phyloP scores from a whole-genome alignment of 768 basidiomycete genomes.

The Aureoboletus auriporus region DNA sequence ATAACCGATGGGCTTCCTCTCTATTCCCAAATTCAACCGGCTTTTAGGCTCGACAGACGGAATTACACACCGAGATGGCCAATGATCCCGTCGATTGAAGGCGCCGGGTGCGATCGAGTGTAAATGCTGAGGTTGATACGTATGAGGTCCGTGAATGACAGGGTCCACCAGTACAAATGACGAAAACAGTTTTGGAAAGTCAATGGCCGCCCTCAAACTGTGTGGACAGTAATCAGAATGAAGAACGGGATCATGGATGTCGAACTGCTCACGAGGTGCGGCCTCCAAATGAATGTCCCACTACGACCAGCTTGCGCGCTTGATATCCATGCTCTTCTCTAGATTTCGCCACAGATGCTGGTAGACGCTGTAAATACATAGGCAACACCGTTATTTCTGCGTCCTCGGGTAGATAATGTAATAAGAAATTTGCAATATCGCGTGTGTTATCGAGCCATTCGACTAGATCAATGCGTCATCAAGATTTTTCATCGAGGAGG shows the following conservation, averaged over 20 bases:
- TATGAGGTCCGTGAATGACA: conserved; percentile 42
- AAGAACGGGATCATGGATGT: neutral
- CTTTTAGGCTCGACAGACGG: neutral
- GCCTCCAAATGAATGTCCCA: conserved; percentile 88
- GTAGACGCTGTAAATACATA: conserved; percentile 48
- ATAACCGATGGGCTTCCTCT: conserved; percentile 51
- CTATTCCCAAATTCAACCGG: conserved; percentile 30
- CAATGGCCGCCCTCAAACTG: conserved; percentile 63
- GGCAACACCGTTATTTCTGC: conserved; percentile 37
- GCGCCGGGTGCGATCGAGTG: conserved; percentile 38
- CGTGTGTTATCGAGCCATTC: conserved; percentile 78
- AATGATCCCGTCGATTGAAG: conserved; percentile 53
- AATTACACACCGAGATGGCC: conserved; percentile 53
- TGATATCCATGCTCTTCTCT: conserved; percentile 49
- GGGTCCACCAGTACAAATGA: conserved; percentile 78
- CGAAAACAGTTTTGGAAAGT: conserved; percentile 63
- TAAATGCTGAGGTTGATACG: neutral
- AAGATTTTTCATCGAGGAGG: neutral
- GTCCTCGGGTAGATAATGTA: conserved; percentile 57
- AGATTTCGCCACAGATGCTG: conserved; percentile 35
- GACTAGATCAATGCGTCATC: conserved; percentile 36
- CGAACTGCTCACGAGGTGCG: conserved; percentile 57
- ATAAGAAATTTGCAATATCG: conserved; percentile 74
- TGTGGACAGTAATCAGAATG: neutral
- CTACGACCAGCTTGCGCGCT: conserved; percentile 53